Percentiles rank a stretch among this genome's conserved stretches.
Evolutionary conservation across 176 grass and related monocot species (phyloP).

Genomic region (Rhynchospora breviuscula): DNA sequence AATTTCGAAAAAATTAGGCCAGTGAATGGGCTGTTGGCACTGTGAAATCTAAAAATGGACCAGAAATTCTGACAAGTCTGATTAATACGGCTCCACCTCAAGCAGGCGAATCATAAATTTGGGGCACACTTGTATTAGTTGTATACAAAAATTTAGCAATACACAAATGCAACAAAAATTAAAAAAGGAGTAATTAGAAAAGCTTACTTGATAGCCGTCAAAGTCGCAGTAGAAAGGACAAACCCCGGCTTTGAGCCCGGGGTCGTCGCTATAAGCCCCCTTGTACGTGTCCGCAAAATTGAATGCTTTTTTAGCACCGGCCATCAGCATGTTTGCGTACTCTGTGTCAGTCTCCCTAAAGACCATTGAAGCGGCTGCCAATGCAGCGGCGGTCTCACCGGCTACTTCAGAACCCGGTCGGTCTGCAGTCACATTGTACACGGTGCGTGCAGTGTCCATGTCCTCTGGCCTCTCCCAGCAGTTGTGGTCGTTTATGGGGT

Average conservation of each 20-base stretch:
- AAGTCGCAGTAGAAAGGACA: conserved; percentile 97
- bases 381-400: conserved; percentile 78
- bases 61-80: not conserved
- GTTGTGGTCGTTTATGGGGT: conserved; percentile 67
- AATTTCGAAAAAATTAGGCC: too few relatives aligned
- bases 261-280: conserved; percentile 85
- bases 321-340: conserved; percentile 55
- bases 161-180: not conserved
- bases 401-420: conserved; percentile 73
- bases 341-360: conserved; percentile 48
- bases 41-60: not conserved
- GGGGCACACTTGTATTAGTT: too few relatives aligned
- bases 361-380: conserved; percentile 83
- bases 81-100: not conserved
- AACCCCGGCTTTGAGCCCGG: conserved; percentile 49
- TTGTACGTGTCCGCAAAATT: conserved; percentile 77
- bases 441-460: conserved; percentile 81
- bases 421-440: conserved; percentile 69
- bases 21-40: too few relatives aligned
- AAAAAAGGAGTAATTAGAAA: conserved; percentile 8
- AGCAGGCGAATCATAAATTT: not conserved
- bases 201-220: conserved; percentile 78
- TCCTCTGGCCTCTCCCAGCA: conserved; percentile 97
- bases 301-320: conserved; percentile 47
- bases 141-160: not conserved